phyloP scores from a whole-genome alignment of 768 basidiomycete species.

The Pleurotus tuoliensis region DNA sequence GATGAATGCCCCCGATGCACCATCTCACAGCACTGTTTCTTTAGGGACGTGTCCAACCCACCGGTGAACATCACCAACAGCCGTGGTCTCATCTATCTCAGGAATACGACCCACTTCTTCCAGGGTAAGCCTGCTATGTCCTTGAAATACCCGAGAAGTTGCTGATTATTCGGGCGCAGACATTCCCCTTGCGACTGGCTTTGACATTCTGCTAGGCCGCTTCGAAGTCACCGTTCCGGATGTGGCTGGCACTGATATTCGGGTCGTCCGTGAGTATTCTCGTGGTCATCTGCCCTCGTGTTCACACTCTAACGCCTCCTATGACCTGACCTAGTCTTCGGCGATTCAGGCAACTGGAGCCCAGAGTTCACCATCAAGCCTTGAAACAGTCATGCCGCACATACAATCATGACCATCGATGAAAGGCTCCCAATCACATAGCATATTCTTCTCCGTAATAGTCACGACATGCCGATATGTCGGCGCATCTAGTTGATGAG shows the following conservation, averaged over 20 bases:
- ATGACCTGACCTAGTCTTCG: conserved; percentile 33
- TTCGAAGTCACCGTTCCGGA: conserved; percentile 30
- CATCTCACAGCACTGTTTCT: conserved; percentile 1
- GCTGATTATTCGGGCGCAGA: background rate
- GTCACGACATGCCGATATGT: too few relatives aligned
- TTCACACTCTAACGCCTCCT: conserved; percentile 1
- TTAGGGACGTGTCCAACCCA: conserved; percentile 34
- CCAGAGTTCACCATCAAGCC: conserved; percentile 19
- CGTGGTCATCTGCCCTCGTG: background rate
- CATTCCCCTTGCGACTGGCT: conserved; percentile 25
- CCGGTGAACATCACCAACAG: conserved; percentile 48
- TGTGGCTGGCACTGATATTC: conserved; percentile 32
- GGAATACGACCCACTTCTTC: conserved; percentile 25
- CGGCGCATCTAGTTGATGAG: background rate
- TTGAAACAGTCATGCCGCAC: background rate
- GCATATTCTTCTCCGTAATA: too few relatives aligned
- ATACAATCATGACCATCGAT: background rate
- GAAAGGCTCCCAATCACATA: background rate
- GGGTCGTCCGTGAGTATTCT: conserved; percentile 33
- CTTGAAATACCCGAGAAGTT: background rate
- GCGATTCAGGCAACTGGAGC: conserved; percentile 46
- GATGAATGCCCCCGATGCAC: background rate
- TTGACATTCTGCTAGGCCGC: conserved; percentile 33
- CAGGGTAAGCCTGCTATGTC: conserved; percentile 6
- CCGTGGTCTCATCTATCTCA: conserved; percentile 37